Evolutionary conservation across 768 basidiomycete genomes (phyloP).

Genomic region (Grammothele lineata): DNA sequence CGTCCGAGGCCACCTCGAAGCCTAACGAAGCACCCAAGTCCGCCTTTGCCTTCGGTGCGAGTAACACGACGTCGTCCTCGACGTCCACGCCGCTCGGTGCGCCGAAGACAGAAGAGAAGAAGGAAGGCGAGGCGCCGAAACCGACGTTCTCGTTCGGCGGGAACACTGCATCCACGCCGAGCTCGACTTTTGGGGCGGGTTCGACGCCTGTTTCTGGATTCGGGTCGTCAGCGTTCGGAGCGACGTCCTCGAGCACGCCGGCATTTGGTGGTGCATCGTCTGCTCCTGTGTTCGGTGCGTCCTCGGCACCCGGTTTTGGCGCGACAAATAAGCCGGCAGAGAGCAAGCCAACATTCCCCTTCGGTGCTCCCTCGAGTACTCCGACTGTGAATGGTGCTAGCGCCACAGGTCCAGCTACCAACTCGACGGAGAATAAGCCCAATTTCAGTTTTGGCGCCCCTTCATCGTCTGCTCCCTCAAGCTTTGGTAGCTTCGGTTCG

Average conservation of each 20-base stretch:
- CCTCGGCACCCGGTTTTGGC: conserved; percentile 2
- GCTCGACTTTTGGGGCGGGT: not conserved
- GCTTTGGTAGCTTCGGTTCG: no score
- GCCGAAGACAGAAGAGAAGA: not conserved
- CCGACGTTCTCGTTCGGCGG: conserved; percentile 10
- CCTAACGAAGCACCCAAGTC: conserved; percentile 15
- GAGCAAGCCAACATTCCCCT: conserved; percentile 14
- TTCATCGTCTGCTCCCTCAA: no score
- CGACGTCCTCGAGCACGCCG: not conserved
- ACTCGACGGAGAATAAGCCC: no score
- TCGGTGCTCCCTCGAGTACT: conserved; percentile 4
- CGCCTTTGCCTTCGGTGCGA: conserved; percentile 7
- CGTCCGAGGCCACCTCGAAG: conserved; percentile 10
- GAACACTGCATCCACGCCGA: not conserved
- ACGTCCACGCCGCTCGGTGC: not conserved
- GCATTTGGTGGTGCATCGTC: not conserved
- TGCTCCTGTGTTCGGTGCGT: not conserved
- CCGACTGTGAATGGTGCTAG: not conserved
- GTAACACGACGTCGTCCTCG: not conserved
- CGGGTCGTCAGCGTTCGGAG: not conserved
- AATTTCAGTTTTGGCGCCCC: no score
- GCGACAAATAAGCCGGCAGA: not conserved
- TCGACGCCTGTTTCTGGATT: not conserved
- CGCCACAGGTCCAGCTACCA: no score
- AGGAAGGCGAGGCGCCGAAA: conserved; percentile 8